Conservation (phyloP, 164 flowering plant species). For the Berberis thunbergii region DNA sequence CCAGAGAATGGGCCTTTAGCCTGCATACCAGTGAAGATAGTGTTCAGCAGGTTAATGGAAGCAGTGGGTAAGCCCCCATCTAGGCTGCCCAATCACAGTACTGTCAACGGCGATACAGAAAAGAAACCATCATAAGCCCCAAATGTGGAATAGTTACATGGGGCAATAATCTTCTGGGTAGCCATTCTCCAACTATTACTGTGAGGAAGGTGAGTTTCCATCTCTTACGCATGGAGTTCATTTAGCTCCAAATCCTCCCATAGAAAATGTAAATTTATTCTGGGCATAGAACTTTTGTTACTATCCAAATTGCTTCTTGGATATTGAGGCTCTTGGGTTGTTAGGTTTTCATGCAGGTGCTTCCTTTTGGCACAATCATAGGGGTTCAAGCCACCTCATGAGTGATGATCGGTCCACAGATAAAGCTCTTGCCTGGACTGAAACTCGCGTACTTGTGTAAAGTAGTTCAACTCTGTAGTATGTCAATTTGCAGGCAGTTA, state of each 20-base stretch:
- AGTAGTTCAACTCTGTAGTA: too few relatives aligned
- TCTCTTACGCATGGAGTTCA: too few relatives aligned
- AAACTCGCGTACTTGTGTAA: too few relatives aligned
- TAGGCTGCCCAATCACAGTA: conserved; percentile 26
- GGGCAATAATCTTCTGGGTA: conserved; percentile 7
- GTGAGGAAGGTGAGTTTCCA: conserved; percentile 6
- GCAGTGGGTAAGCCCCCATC: conserved; percentile 67
- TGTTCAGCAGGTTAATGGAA: conserved; percentile 83
- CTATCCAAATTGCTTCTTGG: conserved; percentile 12
- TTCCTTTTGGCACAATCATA: too few relatives aligned
- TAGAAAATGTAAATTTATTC: conserved; percentile 11
- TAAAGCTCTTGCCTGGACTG: too few relatives aligned
- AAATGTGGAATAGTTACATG: conserved; percentile 18
- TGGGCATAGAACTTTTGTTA: conserved; percentile 10
- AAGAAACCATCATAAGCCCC: conserved; percentile 20
- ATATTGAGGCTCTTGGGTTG: conserved; percentile 4
- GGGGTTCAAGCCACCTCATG: too few relatives aligned
- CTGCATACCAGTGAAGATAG: conserved; percentile 85
- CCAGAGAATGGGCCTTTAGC: conserved; percentile 42
- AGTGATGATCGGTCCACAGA: too few relatives aligned
- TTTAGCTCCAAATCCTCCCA: conserved; percentile 5
- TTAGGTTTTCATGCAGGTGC: too few relatives aligned
- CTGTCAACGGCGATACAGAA: conserved; percentile 21
- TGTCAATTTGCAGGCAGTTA: too few relatives aligned
- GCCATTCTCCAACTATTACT: not conserved